These are phyloP conservation scores for Cymbomonas tetramitiformis DNA, from an alignment of 139 green algal species.

Conservation along the genomic window DNA sequence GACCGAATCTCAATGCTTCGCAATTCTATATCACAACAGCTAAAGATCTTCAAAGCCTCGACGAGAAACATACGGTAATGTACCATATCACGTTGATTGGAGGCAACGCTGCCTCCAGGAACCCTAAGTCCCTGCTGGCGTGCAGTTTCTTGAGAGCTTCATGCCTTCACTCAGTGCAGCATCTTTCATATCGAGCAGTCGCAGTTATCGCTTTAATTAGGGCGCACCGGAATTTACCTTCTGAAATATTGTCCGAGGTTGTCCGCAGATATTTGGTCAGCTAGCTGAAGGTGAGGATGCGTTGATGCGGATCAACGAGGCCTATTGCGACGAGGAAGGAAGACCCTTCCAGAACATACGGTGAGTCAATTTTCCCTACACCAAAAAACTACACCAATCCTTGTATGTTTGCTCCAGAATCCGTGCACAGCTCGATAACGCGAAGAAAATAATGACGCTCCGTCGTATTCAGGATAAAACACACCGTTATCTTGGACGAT, in stretches of 20 bases:
- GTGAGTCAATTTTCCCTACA: no score
- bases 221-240: not conserved
- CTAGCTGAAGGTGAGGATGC: conserved; percentile 78
- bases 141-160: no score
- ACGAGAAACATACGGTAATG: conserved; percentile 87
- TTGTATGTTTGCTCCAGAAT: no score
- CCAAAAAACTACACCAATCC: no score
- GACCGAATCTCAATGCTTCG: conserved; percentile 46
- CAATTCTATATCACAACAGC: conserved; percentile 85
- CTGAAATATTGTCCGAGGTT: conserved; percentile 8
- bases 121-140: no score
- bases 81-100: no score
- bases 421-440: no score
- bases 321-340: conserved; percentile 58
- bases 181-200: no score
- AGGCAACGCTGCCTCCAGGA: no score
- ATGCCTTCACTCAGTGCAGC: no score
- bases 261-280: conserved; percentile 31
- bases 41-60: conserved; percentile 53
- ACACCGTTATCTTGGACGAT: conserved; percentile 90
- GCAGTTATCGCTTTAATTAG: no score
- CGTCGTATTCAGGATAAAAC: conserved; percentile 81
- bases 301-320: conserved; percentile 74
- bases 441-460: no score
- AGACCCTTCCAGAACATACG: conserved; percentile 90